phyloP scores from a whole-genome alignment of 352 stramenopile genomes.

The Globisporangium rhizosaccharum region DNA sequence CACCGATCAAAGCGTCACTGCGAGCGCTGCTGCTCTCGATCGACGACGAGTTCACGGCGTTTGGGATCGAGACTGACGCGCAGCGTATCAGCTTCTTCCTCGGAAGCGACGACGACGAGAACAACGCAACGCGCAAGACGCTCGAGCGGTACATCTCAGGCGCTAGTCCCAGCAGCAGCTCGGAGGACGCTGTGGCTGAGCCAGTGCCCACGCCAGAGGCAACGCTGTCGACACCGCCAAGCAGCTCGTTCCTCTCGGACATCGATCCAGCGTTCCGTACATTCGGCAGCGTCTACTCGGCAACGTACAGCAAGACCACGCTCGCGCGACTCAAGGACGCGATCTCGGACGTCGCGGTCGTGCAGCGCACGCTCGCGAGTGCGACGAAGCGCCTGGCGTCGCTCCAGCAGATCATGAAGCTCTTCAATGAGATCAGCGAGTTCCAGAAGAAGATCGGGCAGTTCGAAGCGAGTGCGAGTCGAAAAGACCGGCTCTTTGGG shows the following conservation, averaged over 20 bases:
- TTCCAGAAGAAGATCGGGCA: conserved; percentile 74
- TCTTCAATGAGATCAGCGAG: conserved; percentile 59
- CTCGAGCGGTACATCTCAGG: conserved; percentile 49
- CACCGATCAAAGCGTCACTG: conserved; percentile 34
- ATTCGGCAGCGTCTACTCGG: conserved; percentile 37
- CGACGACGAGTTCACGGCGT: conserved; percentile 59
- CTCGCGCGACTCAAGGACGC: conserved; percentile 37
- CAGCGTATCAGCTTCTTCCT: conserved; percentile 73
- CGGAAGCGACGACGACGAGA: conserved; percentile 35
- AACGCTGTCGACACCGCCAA: background rate
- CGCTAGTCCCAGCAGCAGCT: background rate
- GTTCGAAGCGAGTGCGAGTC: conserved; percentile 64
- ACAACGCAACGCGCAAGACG: conserved; percentile 31
- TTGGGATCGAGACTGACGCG: conserved; percentile 60
- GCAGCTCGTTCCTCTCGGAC: conserved; percentile 47
- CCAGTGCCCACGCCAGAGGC: background rate
- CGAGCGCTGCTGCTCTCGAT: conserved; percentile 53
- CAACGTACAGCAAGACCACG: conserved; percentile 29
- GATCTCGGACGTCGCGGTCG: conserved; percentile 35
- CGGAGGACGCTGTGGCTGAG: background rate
- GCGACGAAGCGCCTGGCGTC: conserved; percentile 61
- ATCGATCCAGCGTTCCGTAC: conserved; percentile 49
- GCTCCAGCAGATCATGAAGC: conserved; percentile 74
- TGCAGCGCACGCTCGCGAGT: conserved; percentile 41
- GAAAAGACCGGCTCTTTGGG: conserved; percentile 70